Evolutionary conservation across 257 asterid genomes (phyloP).

Genomic region (Fraxinus excelsior): DNA sequence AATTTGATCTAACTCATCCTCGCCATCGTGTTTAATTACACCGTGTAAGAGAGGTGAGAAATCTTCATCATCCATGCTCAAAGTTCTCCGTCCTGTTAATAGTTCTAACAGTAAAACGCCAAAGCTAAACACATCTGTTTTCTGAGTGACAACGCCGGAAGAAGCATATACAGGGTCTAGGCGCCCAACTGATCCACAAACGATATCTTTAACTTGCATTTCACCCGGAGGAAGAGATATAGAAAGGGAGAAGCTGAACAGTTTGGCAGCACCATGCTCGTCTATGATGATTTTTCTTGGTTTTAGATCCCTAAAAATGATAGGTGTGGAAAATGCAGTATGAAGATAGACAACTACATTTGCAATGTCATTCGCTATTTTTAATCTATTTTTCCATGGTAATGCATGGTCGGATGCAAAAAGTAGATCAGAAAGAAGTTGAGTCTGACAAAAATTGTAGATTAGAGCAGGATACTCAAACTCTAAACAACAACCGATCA

Average conservation of each 20-base stretch:
- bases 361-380: conserved; percentile 20
- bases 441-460: not conserved
- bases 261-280: conserved; percentile 3
- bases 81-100: not conserved
- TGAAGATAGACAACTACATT: not conserved
- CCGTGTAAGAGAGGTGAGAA: no score
- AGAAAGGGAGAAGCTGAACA: conserved; percentile 19
- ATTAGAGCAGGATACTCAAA: conserved; percentile 14
- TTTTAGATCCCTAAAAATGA: conserved; percentile 14
- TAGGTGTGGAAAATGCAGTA: conserved; percentile 4
- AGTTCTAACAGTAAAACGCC: not conserved
- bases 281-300: conserved; percentile 18
- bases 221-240: conserved; percentile 25
- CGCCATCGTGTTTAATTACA: no score
- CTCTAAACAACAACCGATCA: conserved; percentile 22
- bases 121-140: not conserved
- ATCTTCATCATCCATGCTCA: no score
- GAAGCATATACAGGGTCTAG: not conserved
- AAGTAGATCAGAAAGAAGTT: not conserved
- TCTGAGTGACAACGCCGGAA: not conserved
- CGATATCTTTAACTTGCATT: conserved; percentile 1
- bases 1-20: not conserved
- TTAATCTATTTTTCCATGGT: conserved; percentile 13
- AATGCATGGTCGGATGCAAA: not conserved
- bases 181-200: not conserved